phyloP scores from a whole-genome alignment of 2,329 filamentous ascomycete species.

The Fusarium circinatum region DNA sequence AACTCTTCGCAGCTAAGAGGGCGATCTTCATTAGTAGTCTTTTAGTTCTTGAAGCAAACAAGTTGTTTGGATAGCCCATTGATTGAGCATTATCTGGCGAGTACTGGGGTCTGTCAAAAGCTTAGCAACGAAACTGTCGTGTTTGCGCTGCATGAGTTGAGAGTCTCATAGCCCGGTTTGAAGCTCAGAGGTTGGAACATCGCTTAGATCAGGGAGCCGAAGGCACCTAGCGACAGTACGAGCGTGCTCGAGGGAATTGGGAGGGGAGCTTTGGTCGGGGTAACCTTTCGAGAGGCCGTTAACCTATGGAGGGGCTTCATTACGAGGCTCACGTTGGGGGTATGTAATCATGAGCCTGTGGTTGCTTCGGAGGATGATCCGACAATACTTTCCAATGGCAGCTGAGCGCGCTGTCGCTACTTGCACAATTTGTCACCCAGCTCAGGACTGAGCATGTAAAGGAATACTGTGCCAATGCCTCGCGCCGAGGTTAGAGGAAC shows the following conservation, averaged over 20 bases:
- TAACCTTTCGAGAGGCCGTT: too few relatives aligned
- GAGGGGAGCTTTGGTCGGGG: neutral
- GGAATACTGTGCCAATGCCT: neutral
- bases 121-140: too few relatives aligned
- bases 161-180: accelerated
- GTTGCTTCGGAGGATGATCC: too few relatives aligned
- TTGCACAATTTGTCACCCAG: accelerated
- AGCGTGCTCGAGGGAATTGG: neutral
- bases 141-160: too few relatives aligned
- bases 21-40: too few relatives aligned
- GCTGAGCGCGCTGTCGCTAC: neutral
- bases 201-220: too few relatives aligned
- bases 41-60: too few relatives aligned
- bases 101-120: too few relatives aligned
- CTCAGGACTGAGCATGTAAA: neutral
- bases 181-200: too few relatives aligned
- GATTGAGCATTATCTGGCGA: accelerated
- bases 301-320: too few relatives aligned
- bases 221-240: neutral
- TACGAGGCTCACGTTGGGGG: too few relatives aligned
- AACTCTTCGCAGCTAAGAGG: neutral
- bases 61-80: accelerated
- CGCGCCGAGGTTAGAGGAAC: accelerated
- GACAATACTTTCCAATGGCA: neutral
- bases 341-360: too few relatives aligned